These are phyloP conservation scores for Teunomyces atbi DNA, from an alignment of 805 yeast species.

Conservation along the genomic window DNA sequence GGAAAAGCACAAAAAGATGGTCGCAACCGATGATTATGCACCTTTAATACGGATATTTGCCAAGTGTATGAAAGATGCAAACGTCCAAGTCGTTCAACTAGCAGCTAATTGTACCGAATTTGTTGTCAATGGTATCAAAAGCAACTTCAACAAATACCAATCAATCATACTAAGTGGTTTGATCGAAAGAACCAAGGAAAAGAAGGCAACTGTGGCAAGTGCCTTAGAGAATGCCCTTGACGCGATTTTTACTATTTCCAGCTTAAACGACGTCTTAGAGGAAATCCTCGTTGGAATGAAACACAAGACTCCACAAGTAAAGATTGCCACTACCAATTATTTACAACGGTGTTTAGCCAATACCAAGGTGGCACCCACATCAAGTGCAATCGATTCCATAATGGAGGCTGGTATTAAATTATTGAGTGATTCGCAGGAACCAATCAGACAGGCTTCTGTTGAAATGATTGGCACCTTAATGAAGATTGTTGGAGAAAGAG, in stretches of 20 bases:
- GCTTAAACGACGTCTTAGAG: conserved; percentile 56
- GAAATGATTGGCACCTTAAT: conserved; percentile 77
- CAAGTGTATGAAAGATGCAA: conserved; percentile 84
- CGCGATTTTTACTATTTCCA: conserved; percentile 53
- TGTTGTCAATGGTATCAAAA: conserved; percentile 65
- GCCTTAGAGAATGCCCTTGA: conserved; percentile 68
- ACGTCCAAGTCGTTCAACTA: conserved; percentile 77
- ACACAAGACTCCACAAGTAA: conserved; percentile 82
- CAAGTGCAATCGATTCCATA: conserved; percentile 54
- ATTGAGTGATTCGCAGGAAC: conserved; percentile 80
- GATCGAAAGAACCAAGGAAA: conserved; percentile 84
- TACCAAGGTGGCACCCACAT: conserved; percentile 48
- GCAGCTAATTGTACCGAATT: conserved; percentile 66
- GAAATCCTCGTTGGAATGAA: conserved; percentile 57
- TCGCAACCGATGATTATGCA: conserved; percentile 60
- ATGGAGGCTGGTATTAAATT: conserved; percentile 57
- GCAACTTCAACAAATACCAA: conserved; percentile 54
- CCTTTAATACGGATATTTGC: conserved; percentile 61
- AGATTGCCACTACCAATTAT: conserved; percentile 65
- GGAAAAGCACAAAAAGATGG: conserved; percentile 53
- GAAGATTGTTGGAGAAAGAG: conserved; percentile 78
- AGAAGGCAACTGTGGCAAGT: conserved; percentile 73
- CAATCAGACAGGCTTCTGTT: conserved; percentile 75
- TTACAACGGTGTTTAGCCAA: conserved; percentile 60
- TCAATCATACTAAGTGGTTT: conserved; percentile 55